Evolutionary conservation across 2,329 filamentous ascomycete species (phyloP), one percentile per base, ranked within the genome.

Genomic region (Stagonosporopsis cucurbitacearum): DNA sequence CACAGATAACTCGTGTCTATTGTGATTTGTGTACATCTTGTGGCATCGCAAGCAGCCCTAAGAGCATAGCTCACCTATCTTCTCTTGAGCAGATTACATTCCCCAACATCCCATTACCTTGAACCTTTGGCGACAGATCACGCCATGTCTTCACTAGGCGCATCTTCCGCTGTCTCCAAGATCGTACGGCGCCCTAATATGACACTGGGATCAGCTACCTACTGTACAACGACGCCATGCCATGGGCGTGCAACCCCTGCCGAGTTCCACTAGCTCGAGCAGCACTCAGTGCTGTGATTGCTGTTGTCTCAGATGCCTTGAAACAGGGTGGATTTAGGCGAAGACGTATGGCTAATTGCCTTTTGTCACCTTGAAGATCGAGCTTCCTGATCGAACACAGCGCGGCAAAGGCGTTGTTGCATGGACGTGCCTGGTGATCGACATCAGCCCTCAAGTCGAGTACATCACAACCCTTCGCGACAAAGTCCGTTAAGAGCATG

Each of bases 391-490:
- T 45, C 37, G 25, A 20, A 17, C 17, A 13, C 8, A 36, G 12
- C 19, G 28, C 12, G 46, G 36, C 33, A 19, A 30, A 3, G 23
- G 42, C 26, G 42, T 46, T 41, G 22, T n/a, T 30, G 33, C 53
- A 56, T 47, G 37, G 42, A 32, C 39, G 5, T 39, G 53, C 48
- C 36, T 20, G n/a, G 43, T 51, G 43, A 56, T 56, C 53, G 37
- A 36, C 47, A 13, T 39, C 32, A 28, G 19, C 22, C 40, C 41
- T 20, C 17, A 46, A 1, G 36, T 26, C 26, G 30, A 46, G 25
- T 17, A 35, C 20, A 30, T 23, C 13, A 32, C 9, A 22, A 12
- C 25, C n/a, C 8, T 45, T 51, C 6, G 12, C 19, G 20, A 20
- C 19, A 17, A 23, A 19, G 6, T 32, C 33, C 8, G 12, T 20